Conservation (phyloP, 2,329 filamentous ascomycete species). For the Fusarium sp. region DNA sequence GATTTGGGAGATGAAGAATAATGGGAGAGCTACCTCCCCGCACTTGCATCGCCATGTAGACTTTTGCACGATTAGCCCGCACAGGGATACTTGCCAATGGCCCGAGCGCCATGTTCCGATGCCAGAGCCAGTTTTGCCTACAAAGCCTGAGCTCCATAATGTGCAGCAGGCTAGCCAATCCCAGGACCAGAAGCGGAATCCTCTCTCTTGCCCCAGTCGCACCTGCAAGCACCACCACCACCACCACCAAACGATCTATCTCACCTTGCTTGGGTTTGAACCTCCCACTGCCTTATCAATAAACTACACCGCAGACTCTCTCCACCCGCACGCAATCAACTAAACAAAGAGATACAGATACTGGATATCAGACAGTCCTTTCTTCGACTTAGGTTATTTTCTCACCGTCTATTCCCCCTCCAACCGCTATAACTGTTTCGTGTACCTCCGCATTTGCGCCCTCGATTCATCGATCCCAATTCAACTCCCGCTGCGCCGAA, state of each 20-base stretch:
- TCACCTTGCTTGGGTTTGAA: constrained; percentile 33
- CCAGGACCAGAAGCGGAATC: constrained; percentile 26
- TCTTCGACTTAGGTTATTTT: not conserved
- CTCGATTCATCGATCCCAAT: constrained; percentile 34
- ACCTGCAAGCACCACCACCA: constrained; percentile 42
- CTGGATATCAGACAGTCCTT: constrained; percentile 10
- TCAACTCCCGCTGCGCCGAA: constrained; percentile 29
- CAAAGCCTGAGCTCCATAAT: constrained; percentile 35
- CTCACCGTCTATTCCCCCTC: constrained; percentile 7
- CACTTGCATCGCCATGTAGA: constrained; percentile 37
- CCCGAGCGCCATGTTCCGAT: constrained; percentile 40
- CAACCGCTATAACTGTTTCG: constrained; percentile 13
- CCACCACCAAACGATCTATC: constrained; percentile 41
- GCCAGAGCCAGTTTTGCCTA: constrained; percentile 38
- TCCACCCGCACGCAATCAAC: not conserved
- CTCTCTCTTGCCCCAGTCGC: constrained; percentile 40
- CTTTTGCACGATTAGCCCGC: constrained; percentile 16
- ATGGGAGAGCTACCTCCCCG: constrained; percentile 43
- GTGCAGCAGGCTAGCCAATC: constrained; percentile 37
- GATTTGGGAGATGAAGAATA: not conserved
- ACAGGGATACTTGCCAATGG: constrained; percentile 36
- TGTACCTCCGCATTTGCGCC: constrained; percentile 41
- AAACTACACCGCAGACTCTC: constrained; percentile 6
- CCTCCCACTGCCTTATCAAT: constrained; percentile 29
- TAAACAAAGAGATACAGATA: not conserved